These are phyloP conservation scores for Teunomyces panamensis DNA, from an alignment of 805 yeast genomes.

Conservation along the genomic window DNA sequence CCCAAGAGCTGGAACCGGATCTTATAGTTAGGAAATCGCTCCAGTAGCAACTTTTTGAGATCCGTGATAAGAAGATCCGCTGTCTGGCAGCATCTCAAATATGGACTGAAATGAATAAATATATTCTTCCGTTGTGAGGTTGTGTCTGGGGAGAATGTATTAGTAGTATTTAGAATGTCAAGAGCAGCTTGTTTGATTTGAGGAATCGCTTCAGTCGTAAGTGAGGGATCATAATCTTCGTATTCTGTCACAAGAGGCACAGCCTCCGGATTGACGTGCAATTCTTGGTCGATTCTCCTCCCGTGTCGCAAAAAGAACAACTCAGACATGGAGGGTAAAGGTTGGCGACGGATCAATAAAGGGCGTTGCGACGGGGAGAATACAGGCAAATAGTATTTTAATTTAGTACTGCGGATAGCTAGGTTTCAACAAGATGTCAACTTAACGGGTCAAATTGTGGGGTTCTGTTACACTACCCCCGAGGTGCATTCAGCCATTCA, in stretches of 20 bases:
- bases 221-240: slow-evolving; percentile 37
- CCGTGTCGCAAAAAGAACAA: slow-evolving; percentile 45
- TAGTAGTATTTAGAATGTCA: slow-evolving; percentile 23
- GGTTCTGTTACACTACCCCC: slow-evolving; percentile 1
- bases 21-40: slow-evolving; percentile 26
- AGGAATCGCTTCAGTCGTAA: slow-evolving; percentile 24
- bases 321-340: slow-evolving; percentile 21
- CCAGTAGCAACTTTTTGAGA: slow-evolving; percentile 21
- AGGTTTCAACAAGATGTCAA: background rate
- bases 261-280: slow-evolving; percentile 21
- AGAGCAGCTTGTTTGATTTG: slow-evolving; percentile 29
- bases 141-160: slow-evolving; percentile 15
- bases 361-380: background rate
- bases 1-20: slow-evolving; percentile 38
- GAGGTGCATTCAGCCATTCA: background rate
- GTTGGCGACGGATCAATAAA: background rate
- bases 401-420: background rate
- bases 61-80: slow-evolving; percentile 37
- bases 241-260: slow-evolving; percentile 25
- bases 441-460: background rate
- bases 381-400: background rate
- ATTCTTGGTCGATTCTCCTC: slow-evolving; percentile 37
- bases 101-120: slow-evolving; percentile 42
- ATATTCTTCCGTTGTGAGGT: slow-evolving; percentile 26
- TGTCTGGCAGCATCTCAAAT: slow-evolving; percentile 42